Percentiles rank a stretch among this genome's conserved stretches.
phyloP scores from a whole-genome alignment of 106 monocot genomes.

The Narthecium ossifragum region DNA sequence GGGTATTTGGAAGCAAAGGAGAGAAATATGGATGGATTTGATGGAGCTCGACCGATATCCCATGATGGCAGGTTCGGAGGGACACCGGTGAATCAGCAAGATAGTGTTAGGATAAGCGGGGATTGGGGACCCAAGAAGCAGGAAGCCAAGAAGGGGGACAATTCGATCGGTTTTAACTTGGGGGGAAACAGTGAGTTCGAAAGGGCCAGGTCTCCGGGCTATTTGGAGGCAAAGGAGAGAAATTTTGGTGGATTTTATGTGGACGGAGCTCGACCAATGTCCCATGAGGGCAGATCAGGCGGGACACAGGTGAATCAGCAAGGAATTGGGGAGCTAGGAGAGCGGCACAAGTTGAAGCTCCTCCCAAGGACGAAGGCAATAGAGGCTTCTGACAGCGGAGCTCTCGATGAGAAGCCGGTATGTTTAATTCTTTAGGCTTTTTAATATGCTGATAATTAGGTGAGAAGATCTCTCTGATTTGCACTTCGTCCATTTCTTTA shows the following conservation, averaged over 20 bases:
- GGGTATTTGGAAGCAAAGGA: constrained; percentile 31
- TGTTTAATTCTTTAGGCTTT: no score
- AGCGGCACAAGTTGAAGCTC: constrained; percentile 57
- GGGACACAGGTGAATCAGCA: constrained; percentile 12
- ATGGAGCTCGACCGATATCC: constrained; percentile 20
- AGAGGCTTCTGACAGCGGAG: constrained; percentile 20
- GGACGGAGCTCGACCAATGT: constrained; percentile 19
- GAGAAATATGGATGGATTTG: constrained; percentile 12
- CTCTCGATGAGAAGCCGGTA: constrained; percentile 18
- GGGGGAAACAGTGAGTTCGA: constrained; percentile 3
- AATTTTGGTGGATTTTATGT: background rate
- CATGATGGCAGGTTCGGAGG: constrained; percentile 31
- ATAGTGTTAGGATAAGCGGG: no score
- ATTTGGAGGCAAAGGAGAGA: constrained; percentile 32
- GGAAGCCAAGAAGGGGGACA: no score
- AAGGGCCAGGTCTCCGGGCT: constrained; percentile 16
- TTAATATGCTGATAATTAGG: no score
- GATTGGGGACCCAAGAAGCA: no score
- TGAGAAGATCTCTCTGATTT: no score
- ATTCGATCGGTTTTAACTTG: no score
- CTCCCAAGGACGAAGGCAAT: constrained; percentile 45
- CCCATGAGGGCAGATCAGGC: constrained; percentile 36
- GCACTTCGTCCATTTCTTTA: background rate
- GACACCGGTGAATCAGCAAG: constrained; percentile 10
- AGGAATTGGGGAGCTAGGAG: constrained; percentile 16